A percentile compares a stretch with the other conserved stretches of the same genome.
Conservation (phyloP, 78 protist genomes). For the Emiliania huxleyi region DNA sequence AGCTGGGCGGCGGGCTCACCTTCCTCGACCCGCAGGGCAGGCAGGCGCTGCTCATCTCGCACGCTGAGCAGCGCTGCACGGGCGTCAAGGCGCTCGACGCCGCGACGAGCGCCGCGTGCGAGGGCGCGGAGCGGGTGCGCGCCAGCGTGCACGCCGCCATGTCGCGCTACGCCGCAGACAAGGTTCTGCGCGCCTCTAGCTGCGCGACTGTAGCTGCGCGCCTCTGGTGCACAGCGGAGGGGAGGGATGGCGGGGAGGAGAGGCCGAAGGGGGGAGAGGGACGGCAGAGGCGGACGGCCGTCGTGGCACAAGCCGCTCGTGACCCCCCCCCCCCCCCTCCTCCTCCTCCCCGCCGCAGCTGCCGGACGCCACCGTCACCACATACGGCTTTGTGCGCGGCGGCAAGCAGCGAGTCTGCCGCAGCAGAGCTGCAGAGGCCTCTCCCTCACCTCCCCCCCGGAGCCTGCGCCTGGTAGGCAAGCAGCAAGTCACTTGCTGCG, state of each 20-base stretch:
- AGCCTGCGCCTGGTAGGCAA: too few species aligned
- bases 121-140: not conserved
- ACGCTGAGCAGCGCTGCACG: not conserved
- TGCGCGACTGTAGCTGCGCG: too few species aligned
- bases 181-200: too few species aligned
- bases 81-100: not conserved
- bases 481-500: not conserved
- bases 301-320: too few species aligned
- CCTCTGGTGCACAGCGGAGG: too few species aligned
- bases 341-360: too few species aligned
- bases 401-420: not conserved
- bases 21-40: not conserved
- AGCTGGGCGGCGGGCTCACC: not conserved
- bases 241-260: too few species aligned
- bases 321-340: too few species aligned
- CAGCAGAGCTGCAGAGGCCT: too few species aligned
- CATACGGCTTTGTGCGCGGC: not conserved
- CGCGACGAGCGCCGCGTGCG: not conserved
- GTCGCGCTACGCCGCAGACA: not conserved
- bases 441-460: too few species aligned
- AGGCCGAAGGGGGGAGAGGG: too few species aligned
- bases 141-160: not conserved
- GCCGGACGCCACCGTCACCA: not conserved
- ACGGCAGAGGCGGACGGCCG: too few species aligned
- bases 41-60: not conserved